Evolutionary conservation across 345 rosid species (phyloP).

Genomic region (Eucalyptus microcorys): DNA sequence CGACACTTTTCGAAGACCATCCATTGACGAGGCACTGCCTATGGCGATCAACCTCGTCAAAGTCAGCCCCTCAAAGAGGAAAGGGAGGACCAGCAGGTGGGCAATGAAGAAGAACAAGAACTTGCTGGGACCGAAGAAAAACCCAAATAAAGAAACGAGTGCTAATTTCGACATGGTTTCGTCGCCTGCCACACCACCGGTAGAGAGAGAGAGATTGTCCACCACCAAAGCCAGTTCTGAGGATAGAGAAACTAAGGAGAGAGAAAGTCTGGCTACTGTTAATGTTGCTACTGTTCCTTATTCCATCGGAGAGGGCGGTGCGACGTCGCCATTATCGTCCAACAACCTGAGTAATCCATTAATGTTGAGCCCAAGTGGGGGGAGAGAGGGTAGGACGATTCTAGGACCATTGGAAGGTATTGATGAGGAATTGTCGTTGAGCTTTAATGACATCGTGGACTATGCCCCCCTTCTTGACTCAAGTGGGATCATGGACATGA

Average conservation of each 20-base stretch:
- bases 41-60: neutral
- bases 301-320: neutral
- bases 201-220: neutral
- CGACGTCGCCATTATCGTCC: neutral
- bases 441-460: neutral
- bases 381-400: neutral
- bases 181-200: neutral
- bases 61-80: neutral
- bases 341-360: neutral
- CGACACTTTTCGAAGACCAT: slow-evolving; percentile 12
- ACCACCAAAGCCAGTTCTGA: neutral
- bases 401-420: neutral
- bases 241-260: neutral
- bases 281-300: neutral
- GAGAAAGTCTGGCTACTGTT: neutral
- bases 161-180: neutral
- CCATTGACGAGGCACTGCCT: neutral
- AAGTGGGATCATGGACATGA: neutral
- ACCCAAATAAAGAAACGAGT: neutral
- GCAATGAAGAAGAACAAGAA: slow-evolving; percentile 6
- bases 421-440: neutral
- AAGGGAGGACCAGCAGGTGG: slow-evolving; percentile 6
- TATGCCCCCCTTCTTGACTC: neutral
- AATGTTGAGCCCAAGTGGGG: neutral
- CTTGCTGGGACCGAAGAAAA: neutral